phyloP scores from a whole-genome alignment of 768 basidiomycete genomes.

The Pleurotus pulmonarius region DNA sequence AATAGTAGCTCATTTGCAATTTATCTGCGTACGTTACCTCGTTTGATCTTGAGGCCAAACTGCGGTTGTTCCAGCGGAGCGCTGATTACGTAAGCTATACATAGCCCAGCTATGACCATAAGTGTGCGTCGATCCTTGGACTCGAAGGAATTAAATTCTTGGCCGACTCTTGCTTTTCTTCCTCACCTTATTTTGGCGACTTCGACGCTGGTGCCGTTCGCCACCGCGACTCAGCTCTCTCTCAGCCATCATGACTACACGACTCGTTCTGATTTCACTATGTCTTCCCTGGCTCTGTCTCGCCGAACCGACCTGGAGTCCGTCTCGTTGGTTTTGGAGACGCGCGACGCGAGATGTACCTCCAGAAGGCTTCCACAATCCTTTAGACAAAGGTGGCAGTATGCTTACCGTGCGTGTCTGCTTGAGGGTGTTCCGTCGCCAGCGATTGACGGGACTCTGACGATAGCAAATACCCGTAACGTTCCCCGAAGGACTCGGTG shows the following conservation, averaged over 20 bases:
- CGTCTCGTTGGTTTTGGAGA: constrained; percentile 12
- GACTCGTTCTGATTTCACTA: constrained; percentile 15
- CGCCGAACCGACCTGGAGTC: constrained; percentile 1
- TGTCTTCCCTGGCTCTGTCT: constrained; percentile 17
- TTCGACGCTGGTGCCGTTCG: background rate
- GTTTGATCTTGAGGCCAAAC: too few relatives aligned
- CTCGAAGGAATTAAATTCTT: too few relatives aligned
- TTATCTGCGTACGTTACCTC: too few relatives aligned
- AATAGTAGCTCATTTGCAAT: too few relatives aligned
- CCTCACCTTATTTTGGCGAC: background rate
- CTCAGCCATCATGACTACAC: constrained; percentile 2
- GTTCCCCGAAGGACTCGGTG: constrained; percentile 71
- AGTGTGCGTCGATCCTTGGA: background rate
- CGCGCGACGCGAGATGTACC: constrained; percentile 36
- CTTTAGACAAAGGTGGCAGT: constrained; percentile 52
- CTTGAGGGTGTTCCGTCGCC: background rate
- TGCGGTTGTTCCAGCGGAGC: too few relatives aligned
- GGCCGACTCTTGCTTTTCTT: too few relatives aligned
- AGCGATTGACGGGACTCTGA: too few relatives aligned
- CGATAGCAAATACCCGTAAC: constrained; percentile 51
- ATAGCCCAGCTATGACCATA: background rate
- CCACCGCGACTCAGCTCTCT: constrained; percentile 7
- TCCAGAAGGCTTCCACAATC: constrained; percentile 57
- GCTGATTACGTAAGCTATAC: background rate
- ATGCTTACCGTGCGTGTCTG: constrained; percentile 62